Base-by-base conservation (phyloP, 257 asterid genomes). In the Fraxinus pennsylvanica region DNA sequence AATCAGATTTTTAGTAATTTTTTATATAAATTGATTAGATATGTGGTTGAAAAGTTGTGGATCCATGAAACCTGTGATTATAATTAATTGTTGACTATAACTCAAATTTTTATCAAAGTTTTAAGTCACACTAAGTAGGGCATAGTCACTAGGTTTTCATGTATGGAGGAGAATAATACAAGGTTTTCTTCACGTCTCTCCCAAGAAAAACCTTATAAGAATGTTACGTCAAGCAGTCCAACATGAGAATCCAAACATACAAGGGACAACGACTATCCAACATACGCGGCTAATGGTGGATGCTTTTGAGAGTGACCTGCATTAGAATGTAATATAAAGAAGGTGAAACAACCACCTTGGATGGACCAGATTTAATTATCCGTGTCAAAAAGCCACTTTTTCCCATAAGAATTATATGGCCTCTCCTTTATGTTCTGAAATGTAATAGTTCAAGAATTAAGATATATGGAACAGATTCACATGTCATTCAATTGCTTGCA, bases 281-380 rank as follows among this genome's bases (percentile, higher is more conserved):
- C 54, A 52, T 38, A 76, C 33, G 84, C 84, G 82, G 86, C 82
- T 74, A 83, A 74, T 76, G 27, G 86, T 83, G 79, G 77, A 47
- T 45, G 77, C 72, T 74, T 67, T 76, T 22, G 1, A 70, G 32
- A 21, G 43, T 25, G 22, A 43, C 35, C 10, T 32, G 35, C 76
- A 54, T 36, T 43, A 17, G 22, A 32, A 59, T 78, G 27, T 54
- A 77, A 69, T 71, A 59, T 52, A 15, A 73, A 52, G 38, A 19
- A 66, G 52, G 47, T 52, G 52, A 79, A 17, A 73, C 25, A 5
- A 10, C 82, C 87, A 84, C 82, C 73, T 57, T 74, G 73, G 59
- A 84, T 74, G 87, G 87, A 80, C 87, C 2, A 63, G 69, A 63
- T 22, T 63, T 10, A 63, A 63, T 25, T 63, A 25, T 21, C 1